Evolutionary conservation across 164 flowering plant genomes (phyloP), one percentile per base, ranked within the genome.

Genomic region (Sextonia rubra): DNA sequence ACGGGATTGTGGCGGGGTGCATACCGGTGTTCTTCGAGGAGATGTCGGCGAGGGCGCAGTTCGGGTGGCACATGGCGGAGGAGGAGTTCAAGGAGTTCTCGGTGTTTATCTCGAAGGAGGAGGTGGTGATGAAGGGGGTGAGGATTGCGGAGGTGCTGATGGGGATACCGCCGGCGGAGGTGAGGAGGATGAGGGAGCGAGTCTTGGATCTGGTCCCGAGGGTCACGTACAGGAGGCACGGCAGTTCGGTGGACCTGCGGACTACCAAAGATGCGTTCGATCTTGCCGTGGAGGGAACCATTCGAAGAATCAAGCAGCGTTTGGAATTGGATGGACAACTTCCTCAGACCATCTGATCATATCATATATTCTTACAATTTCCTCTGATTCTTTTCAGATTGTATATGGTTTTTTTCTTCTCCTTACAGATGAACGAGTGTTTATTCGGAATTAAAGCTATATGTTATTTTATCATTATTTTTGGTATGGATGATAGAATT

Each of bases 11-110:
- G 2, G 97, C 97, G 0, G 99, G 98, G 1, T 96, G 99, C 68
- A 89, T 96, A 11, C 99, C 99, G 2, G 99, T 96, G 20, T 96
- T 96, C 87, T 96, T 96, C 47, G 98, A 96, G 81, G 97, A 93
- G 8, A 74, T 66, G 20, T 85, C 95, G 1, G 97, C 98, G 0
- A 88, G 77, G 70, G 26, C 77, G 47, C 99, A 96, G 78, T 96
- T 82, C 74, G 73, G 75, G 20, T 96, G 99, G 99, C 99, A 96
- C 69, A 48, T 96, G 80, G 93, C 90, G 12, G 85, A 79, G 79
- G 85, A 83, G 0, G 69, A 82, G 66, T 95, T 77, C 56, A 77
- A 23, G 14, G 88, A 87, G 47, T 93, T 96, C 74, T 87, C 99
- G 4, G 98, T 96, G 32, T 85, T 78, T 20, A 93, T 96, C 71